These are phyloP conservation scores for Croton laevigatus DNA, from an alignment of 441 rosid genomes.

Conservation along the genomic window DNA sequence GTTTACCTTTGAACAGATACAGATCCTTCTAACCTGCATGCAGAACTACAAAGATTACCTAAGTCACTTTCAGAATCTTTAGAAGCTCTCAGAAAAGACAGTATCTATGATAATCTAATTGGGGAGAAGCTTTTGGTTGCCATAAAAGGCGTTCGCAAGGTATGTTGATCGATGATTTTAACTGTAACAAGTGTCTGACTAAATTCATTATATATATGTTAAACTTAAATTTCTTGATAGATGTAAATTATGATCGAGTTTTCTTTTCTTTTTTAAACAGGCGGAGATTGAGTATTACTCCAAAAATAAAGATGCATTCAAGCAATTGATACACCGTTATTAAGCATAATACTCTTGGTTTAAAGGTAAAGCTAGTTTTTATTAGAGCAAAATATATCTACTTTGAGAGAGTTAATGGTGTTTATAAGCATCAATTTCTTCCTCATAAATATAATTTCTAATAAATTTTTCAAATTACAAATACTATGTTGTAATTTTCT, in stretches of 20 bases:
- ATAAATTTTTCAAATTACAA: too few species aligned
- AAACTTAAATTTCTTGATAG: too few species aligned
- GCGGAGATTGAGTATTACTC: constrained; percentile 67
- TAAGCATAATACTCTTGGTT: constrained; percentile 20
- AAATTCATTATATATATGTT: too few species aligned
- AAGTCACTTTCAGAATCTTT: constrained; percentile 63
- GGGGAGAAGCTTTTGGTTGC: constrained; percentile 76
- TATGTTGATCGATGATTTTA: constrained; percentile 25
- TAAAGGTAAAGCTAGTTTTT: neutral
- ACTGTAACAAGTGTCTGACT: too few species aligned
- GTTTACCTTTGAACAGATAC: constrained; percentile 36
- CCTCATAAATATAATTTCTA: too few species aligned
- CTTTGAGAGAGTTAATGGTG: too few species aligned
- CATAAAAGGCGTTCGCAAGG: constrained; percentile 86
- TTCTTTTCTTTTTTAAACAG: constrained; percentile 37
- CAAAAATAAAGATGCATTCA: constrained; percentile 58
- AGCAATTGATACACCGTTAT: constrained; percentile 80
- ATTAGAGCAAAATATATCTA: too few species aligned
- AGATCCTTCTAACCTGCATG: constrained; percentile 59
- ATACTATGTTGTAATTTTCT: too few species aligned
- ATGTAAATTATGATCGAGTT: neutral
- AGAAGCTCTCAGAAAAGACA: constrained; percentile 63
- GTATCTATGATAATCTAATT: constrained; percentile 48
- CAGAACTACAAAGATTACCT: constrained; percentile 60
- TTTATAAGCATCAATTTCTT: too few species aligned